Percentiles rank a stretch among this genome's conserved stretches.
phyloP scores from a whole-genome alignment of 305 asterid genomes.

The Solanum hybrid region DNA sequence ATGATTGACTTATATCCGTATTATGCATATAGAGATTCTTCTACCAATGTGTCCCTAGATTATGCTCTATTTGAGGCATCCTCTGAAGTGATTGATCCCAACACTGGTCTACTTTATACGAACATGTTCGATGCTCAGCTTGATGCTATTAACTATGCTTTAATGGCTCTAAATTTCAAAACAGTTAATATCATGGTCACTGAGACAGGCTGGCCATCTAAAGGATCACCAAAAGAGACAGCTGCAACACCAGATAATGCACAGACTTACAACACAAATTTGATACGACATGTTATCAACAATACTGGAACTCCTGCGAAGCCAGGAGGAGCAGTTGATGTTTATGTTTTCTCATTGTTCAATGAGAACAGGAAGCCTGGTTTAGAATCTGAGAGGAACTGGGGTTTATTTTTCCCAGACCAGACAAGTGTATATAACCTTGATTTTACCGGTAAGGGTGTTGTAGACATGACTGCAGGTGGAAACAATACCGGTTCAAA shows the following conservation, averaged over 20 bases:
- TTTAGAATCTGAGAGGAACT: constrained; percentile 86
- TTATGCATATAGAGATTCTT: constrained; percentile 78
- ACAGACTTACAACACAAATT: constrained; percentile 67
- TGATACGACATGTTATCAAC: constrained; percentile 71
- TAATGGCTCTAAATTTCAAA: constrained; percentile 58
- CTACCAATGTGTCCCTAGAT: constrained; percentile 73
- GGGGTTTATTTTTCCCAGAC: constrained; percentile 90
- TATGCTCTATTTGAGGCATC: constrained; percentile 88
- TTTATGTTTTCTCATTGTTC: constrained; percentile 72
- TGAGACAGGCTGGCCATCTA: constrained; percentile 98
- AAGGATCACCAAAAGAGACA: constrained; percentile 70
- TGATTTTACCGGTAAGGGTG: constrained; percentile 67
- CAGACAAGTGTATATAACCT: constrained; percentile 83
- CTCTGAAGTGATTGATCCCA: constrained; percentile 86
- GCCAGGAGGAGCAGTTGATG: constrained; percentile 62
- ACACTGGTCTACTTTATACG: constrained; percentile 68
- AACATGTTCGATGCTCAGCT: constrained; percentile 93
- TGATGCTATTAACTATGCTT: constrained; percentile 80
- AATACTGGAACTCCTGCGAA: constrained; percentile 85
- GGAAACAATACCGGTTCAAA: constrained; percentile 39
- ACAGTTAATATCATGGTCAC: constrained; percentile 79
- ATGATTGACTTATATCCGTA: constrained; percentile 85
- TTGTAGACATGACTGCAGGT: constrained; percentile 30
- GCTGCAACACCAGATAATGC: constrained; percentile 91
- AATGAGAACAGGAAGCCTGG: constrained; percentile 95